phyloP scores from a whole-genome alignment of 148 eudicot genomes.

The Salicornia ramosissima region DNA sequence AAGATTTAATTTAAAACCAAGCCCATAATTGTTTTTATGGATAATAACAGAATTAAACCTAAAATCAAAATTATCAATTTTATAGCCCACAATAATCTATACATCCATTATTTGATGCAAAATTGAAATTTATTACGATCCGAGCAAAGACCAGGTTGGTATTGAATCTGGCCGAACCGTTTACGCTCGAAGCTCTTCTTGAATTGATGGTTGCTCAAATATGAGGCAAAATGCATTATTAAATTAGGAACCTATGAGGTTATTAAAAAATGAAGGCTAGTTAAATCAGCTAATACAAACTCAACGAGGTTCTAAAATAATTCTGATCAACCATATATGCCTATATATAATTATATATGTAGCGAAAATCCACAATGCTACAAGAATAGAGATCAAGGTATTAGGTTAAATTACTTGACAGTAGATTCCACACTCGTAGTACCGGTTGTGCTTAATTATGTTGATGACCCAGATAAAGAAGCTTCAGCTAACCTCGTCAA shows the following conservation, averaged over 20 bases:
- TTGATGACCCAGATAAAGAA: constrained; percentile 23
- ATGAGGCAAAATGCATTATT: no score
- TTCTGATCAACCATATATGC: background rate
- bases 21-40: no score
- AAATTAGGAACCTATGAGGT: background rate
- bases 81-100: no score
- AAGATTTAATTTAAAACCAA: no score
- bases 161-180: no score
- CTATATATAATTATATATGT: background rate
- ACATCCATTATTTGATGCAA: no score
- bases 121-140: no score
- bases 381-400: constrained; percentile 9
- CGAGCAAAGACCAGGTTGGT: no score
- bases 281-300: background rate
- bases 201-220: no score
- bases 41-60: no score
- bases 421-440: background rate
- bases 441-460: background rate
- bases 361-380: constrained; percentile 12
- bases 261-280: background rate
- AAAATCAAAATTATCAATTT: no score
- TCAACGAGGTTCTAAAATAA: background rate
- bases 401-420: background rate
- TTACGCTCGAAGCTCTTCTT: no score
- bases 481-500: constrained; percentile 51